Conservation (phyloP, 2,329 filamentous ascomycete species). For the Lachnellula cervina region DNA sequence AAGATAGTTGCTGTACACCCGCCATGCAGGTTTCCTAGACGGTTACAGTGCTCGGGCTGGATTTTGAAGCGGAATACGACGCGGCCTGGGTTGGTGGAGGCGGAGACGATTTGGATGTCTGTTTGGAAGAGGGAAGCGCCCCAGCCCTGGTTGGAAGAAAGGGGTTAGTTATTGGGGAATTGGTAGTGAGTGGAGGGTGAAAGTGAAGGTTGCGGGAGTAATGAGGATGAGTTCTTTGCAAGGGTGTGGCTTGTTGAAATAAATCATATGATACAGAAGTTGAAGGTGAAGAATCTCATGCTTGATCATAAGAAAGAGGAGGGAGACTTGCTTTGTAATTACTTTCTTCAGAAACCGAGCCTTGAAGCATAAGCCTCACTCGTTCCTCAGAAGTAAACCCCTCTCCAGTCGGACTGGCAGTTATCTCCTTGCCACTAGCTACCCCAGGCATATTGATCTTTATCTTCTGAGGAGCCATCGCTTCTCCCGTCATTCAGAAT, state of each 20-base stretch:
- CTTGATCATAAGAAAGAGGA: background rate
- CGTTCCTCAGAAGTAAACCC: conserved; percentile 16
- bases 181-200: background rate
- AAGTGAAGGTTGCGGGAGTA: background rate
- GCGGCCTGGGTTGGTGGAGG: conserved; percentile 19
- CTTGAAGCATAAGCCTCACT: conserved; percentile 15
- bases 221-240: background rate
- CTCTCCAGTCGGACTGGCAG: conserved; percentile 16
- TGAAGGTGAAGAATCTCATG: too few species aligned
- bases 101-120: conserved; percentile 21
- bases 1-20: conserved; percentile 63
- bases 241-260: too few species aligned
- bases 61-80: conserved; percentile 43
- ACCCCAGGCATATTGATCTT: conserved; percentile 18
- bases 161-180: background rate
- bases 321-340: conserved; percentile 11
- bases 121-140: conserved; percentile 16
- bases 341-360: conserved; percentile 7
- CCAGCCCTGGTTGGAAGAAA: conserved; percentile 22
- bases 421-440: conserved; percentile 16
- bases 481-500: background rate
- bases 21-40: conserved; percentile 52
- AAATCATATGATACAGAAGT: too few species aligned
- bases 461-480: conserved; percentile 16
- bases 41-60: conserved; percentile 48